Evolutionary conservation across 2,329 filamentous ascomycete genomes (phyloP), one percentile per base, ranked within the genome.

Genomic region (Lasiodiplodia sp.): DNA sequence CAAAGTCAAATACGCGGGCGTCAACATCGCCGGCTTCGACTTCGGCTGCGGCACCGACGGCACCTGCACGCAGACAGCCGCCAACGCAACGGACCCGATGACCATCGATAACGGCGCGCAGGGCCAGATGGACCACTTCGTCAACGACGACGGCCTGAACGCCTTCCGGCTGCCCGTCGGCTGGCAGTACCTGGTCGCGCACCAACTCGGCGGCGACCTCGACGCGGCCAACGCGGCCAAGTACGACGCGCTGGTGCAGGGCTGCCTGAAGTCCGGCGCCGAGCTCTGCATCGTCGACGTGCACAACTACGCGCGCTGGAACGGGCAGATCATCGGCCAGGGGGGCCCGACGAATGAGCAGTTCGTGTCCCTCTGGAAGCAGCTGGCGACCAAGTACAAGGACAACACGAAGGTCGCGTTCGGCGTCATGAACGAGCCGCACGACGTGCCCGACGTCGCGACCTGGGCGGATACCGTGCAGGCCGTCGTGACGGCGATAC

Each of bases 371-470:
- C 77, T 91, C 5, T 92, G 90, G 90, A 76, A 72, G 37, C 79
- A 82, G 73, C 70, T 83, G 4, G 89, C 90, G 1, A 81, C 78
- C 1, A 87, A 87, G 74, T 92, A 91, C 77, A 83, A 82, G 25
- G 73, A 74, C 6, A 78, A 87, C 62, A 75, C 82, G 47, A 87
- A 85, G 69, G 79, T 92, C 31, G 82, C 86, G 3, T 90, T 92
- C 71, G 89, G 88, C 16, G 75, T 92, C 55, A 91, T 92, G 89
- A 92, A 92, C 78, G 90, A 83, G 79, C 89, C 90, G 7, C 88
- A 91, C 75, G 86, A 88, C 62, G 68, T 71, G 65, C 77, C 87
- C 67, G 84, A 88, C 72, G 82, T 90, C 71, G 76, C 74, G 31
- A 76, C 79, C 1, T 92, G 90, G 90, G 88, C 86, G 0, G 76